Percentiles rank a stretch among this genome's conserved stretches.
Conservation (phyloP, 1,139 yeast species). For the Suhomyces kunorum region DNA sequence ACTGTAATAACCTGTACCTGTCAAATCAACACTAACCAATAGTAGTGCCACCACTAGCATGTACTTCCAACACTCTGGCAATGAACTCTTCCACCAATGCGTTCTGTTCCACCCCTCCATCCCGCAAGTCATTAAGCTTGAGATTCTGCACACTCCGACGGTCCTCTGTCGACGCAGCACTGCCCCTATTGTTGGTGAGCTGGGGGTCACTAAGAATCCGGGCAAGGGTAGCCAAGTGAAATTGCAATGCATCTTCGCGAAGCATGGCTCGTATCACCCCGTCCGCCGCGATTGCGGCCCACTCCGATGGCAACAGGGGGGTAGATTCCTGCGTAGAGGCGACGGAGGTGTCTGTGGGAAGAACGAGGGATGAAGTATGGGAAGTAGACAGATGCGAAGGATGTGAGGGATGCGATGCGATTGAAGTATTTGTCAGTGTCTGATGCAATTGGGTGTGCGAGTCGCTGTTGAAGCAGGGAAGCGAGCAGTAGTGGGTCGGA, state of each 20-base stretch:
- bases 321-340: background rate
- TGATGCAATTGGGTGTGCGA: constrained; percentile 34
- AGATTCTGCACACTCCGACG: constrained; percentile 58
- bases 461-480: constrained; percentile 56
- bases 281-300: constrained; percentile 33
- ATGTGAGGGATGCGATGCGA: no score
- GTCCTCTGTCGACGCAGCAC: constrained; percentile 26
- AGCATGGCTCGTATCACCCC: constrained; percentile 44
- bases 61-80: constrained; percentile 18
- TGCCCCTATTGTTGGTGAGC: constrained; percentile 41
- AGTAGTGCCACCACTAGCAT: no score
- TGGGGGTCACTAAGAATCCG: constrained; percentile 48
- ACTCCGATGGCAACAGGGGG: constrained; percentile 7
- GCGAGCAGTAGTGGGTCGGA: constrained; percentile 48
- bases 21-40: no score
- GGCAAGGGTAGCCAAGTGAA: constrained; percentile 51
- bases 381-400: no score
- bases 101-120: constrained; percentile 66
- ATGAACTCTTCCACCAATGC: constrained; percentile 65
- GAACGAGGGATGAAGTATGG: no score
- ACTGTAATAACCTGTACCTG: no score
- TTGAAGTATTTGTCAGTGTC: no score
- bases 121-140: constrained; percentile 59
- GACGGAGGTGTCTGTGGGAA: no score
- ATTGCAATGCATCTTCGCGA: constrained; percentile 49